Base-by-base conservation (phyloP, 2,329 filamentous ascomycete genomes). In the Chaetomium sp. region DNA sequence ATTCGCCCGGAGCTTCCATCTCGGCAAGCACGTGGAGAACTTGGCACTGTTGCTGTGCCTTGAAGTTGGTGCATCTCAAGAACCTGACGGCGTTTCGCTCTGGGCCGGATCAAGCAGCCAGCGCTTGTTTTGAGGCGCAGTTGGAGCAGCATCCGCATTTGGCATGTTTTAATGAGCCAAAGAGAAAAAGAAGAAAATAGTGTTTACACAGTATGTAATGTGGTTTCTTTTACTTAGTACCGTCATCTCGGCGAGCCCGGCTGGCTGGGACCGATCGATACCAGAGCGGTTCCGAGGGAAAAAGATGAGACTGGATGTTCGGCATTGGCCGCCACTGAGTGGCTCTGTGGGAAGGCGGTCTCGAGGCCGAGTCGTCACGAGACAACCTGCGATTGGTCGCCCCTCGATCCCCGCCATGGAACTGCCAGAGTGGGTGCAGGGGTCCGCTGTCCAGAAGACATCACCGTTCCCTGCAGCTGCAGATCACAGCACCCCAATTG, bases 401-500 rank as follows among this genome's bases (percentile, higher is more conserved):
- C 38, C 38, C 38, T 42, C 38, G 16, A 42, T 42, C 38, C 38
- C 38, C 38, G 38, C 38, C 38, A 42, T 19, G 38, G 38, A 42
- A 47, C 7, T 23, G n/a, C 1, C 45, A 21, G 45, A 16, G 1
- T 23, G 42, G 2, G n/a, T 7, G 47, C 61, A 62, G 54, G 62
- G 62, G 35, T 38, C 49, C 47, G 45, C 31, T 31, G 62, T 42
- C 42, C 42, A 23, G 19, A 57, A 49, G 38, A 64, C 62, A 64
- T 64, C 62, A 64, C 57, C 38, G 10, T 42, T 57, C 42, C 23
- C 38, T 54, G 35, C 35, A 38, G 38, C 4, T 51, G 51, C 57
- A 57, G 62, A 64, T 64, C 57, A 29, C 53, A 35, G 62, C 55
- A 45, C 49, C 25, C 35, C 13, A 38, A 55, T 55, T 49, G 56